Conservation (phyloP, 805 yeast genomes). For the Saturnispora mendoncae region DNA sequence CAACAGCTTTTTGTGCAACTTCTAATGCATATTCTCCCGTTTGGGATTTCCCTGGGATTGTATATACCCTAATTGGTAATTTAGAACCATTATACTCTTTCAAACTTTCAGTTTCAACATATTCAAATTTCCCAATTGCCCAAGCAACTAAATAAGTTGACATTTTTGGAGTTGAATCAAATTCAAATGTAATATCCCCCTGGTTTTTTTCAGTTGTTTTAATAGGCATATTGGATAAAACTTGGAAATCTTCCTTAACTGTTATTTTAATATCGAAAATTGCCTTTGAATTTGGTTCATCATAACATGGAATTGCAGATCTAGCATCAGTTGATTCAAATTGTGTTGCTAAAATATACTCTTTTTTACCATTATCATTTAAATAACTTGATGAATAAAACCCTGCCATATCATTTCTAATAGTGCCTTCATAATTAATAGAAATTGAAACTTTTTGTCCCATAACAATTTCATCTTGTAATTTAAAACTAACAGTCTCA, state of each 20-base stretch:
- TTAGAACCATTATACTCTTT: conserved; percentile 33
- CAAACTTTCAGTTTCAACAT: conserved; percentile 38
- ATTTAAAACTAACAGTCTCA: conserved; percentile 56
- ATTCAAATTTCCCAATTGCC: conserved; percentile 51
- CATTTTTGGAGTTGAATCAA: conserved; percentile 44
- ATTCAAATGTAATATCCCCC: conserved; percentile 25
- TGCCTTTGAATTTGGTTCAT: conserved; percentile 49
- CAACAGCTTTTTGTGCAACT: conserved; percentile 42
- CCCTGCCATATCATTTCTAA: conserved; percentile 50
- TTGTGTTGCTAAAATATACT: conserved; percentile 42
- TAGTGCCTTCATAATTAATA: conserved; percentile 33
- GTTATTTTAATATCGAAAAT: conserved; percentile 40
- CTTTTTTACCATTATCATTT: conserved; percentile 29
- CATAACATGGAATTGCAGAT: conserved; percentile 50
- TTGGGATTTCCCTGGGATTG: conserved; percentile 39
- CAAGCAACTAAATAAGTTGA: conserved; percentile 50
- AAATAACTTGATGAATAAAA: conserved; percentile 41
- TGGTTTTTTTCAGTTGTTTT: conserved; percentile 13
- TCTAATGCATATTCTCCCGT: conserved; percentile 41
- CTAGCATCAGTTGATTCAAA: conserved; percentile 54
- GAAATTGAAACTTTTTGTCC: conserved; percentile 27
- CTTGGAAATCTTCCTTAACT: conserved; percentile 28
- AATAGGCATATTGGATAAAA: conserved; percentile 42
- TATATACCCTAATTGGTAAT: conserved; percentile 43
- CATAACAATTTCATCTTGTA: conserved; percentile 29